phyloP scores from a whole-genome alignment of 768 basidiomycete species.

The Flagelloscypha sp. region DNA sequence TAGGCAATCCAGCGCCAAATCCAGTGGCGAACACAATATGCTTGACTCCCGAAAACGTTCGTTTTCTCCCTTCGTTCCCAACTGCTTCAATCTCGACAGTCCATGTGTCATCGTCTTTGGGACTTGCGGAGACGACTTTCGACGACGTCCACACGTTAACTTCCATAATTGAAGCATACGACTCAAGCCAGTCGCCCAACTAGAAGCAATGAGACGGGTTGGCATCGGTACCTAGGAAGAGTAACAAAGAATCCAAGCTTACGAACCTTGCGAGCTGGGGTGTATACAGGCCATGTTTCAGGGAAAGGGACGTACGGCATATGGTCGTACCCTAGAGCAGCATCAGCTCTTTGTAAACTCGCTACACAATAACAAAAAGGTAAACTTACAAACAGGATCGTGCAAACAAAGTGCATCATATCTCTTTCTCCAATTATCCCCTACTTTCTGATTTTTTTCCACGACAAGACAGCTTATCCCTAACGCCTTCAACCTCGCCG shows the following conservation, averaged over 20 bases:
- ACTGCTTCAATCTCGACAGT: conserved; percentile 28
- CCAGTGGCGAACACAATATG: conserved; percentile 50
- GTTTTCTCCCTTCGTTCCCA: conserved; percentile 20
- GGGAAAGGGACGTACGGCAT: conserved; percentile 63
- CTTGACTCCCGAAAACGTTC: conserved; percentile 29
- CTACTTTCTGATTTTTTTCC: conserved; percentile 52
- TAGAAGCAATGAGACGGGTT: conserved; percentile 12
- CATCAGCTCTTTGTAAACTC: conserved; percentile 1
- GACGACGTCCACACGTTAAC: conserved; percentile 59
- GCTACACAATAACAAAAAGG: conserved; percentile 4
- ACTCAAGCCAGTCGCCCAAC: conserved; percentile 63
- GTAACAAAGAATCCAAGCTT: background rate
- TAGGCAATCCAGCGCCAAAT: conserved; percentile 37
- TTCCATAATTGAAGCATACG: conserved; percentile 51
- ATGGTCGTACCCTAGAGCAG: conserved; percentile 44
- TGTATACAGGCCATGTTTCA: conserved; percentile 48
- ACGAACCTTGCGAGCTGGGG: conserved; percentile 43
- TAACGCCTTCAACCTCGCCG: conserved; percentile 50
- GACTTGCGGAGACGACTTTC: conserved; percentile 19
- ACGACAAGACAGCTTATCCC: conserved; percentile 45
- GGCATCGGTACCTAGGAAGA: background rate
- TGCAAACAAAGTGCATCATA: conserved; percentile 64
- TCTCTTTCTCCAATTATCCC: conserved; percentile 58
- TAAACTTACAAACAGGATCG: conserved; percentile 54
- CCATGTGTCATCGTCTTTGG: conserved; percentile 29